Conservation (phyloP, 768 basidiomycete genomes). For the Astraeus odoratus region DNA sequence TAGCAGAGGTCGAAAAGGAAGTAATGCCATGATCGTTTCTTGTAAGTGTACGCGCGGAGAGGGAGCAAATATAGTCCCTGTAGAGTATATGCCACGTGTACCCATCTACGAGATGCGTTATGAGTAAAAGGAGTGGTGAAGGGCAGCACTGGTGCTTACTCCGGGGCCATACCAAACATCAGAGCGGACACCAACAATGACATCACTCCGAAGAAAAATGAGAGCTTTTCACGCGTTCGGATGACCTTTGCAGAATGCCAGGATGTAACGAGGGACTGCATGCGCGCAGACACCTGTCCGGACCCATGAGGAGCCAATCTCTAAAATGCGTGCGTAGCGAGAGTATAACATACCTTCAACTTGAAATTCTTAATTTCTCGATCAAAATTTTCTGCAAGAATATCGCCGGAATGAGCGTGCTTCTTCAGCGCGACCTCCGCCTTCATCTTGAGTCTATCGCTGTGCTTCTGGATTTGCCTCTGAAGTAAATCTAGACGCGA, state of each 20-base stretch:
- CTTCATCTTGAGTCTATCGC: slow-evolving; percentile 72
- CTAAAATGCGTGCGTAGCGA: neutral
- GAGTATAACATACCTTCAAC: slow-evolving; percentile 53
- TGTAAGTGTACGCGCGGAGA: slow-evolving; percentile 78
- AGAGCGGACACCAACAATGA: slow-evolving; percentile 78
- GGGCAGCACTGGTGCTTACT: slow-evolving; percentile 41
- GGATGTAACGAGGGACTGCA: slow-evolving; percentile 67
- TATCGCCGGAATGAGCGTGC: slow-evolving; percentile 47
- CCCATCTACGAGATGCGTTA: slow-evolving; percentile 49
- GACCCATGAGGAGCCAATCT: slow-evolving; percentile 3
- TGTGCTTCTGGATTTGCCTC: slow-evolving; percentile 80
- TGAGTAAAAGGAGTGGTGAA: slow-evolving; percentile 3
- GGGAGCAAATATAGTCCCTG: slow-evolving; percentile 78
- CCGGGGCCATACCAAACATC: slow-evolving; percentile 80
- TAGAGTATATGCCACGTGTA: slow-evolving; percentile 81
- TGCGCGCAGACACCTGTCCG: slow-evolving; percentile 66
- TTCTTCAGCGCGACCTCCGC: slow-evolving; percentile 80
- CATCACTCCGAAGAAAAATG: slow-evolving; percentile 95
- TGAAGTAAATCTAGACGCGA: slow-evolving; percentile 80
- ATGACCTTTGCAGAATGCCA: slow-evolving; percentile 94
- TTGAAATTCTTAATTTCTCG: slow-evolving; percentile 83
- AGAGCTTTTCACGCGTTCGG: slow-evolving; percentile 74
- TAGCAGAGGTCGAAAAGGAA: slow-evolving; percentile 93
- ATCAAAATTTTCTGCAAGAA: slow-evolving; percentile 72
- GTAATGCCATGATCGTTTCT: slow-evolving; percentile 91